These are phyloP conservation scores for Boletellus ananiceps DNA, from an alignment of 768 basidiomycete species.

Conservation along the genomic window DNA sequence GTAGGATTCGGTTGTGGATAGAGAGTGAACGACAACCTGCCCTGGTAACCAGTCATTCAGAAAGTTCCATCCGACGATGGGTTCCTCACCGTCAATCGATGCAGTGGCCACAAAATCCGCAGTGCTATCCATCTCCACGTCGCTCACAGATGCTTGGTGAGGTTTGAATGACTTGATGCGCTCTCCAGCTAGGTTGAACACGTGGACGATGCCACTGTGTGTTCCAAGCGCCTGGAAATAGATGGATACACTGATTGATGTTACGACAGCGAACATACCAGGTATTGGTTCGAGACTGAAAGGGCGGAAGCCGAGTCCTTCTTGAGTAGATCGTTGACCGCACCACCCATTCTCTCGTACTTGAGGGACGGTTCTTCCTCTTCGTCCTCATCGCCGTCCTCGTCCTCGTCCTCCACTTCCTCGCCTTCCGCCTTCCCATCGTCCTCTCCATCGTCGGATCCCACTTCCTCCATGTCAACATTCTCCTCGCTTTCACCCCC, in stretches of 20 bases:
- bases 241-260: background rate
- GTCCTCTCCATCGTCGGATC: constrained; percentile 5
- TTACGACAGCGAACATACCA: constrained; percentile 44
- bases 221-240: constrained; percentile 77
- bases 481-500: constrained; percentile 5
- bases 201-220: constrained; percentile 87
- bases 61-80: constrained; percentile 50
- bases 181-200: constrained; percentile 73
- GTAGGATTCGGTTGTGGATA: constrained; percentile 75
- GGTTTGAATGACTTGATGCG: constrained; percentile 88
- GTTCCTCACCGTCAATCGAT: constrained; percentile 79
- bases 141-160: constrained; percentile 82
- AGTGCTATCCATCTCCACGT: constrained; percentile 78
- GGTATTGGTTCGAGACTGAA: constrained; percentile 62
- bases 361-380: constrained; percentile 92
- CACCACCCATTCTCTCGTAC: constrained; percentile 77
- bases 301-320: constrained; percentile 89
- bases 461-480: background rate
- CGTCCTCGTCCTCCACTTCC: constrained; percentile 34
- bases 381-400: constrained; percentile 63
- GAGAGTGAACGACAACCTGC: constrained; percentile 83
- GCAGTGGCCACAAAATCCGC: constrained; percentile 90
- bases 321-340: constrained; percentile 70
- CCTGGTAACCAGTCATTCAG: constrained; percentile 46
- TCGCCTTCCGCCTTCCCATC: constrained; percentile 21